Base-by-base conservation (phyloP, 495 filamentous ascomycete genomes). In the Hypoxylon fragiforme region DNA sequence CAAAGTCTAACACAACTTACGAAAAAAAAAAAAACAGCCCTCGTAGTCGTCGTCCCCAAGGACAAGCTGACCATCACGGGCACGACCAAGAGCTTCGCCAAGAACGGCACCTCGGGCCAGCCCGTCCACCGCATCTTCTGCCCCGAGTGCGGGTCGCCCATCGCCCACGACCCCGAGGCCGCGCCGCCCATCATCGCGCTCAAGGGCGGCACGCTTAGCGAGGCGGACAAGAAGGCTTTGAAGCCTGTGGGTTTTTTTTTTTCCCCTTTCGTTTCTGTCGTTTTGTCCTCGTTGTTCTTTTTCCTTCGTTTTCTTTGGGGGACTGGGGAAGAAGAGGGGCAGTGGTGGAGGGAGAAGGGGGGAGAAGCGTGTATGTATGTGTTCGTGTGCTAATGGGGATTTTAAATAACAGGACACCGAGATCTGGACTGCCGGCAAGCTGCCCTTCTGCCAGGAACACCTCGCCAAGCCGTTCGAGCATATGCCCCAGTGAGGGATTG, bases 351-450 rank as follows among this genome's bases (percentile, higher is more conserved):
- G n/a, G 31, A 34, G 12, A 34, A 7, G 31, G n/a, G n/a, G 31
- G 31, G 12, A 7, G 5, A 3, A n/a, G 12, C 3, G 34, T 14
- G 8, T n/a, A 37, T n/a, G 12, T n/a, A n/a, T n/a, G n/a, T n/a
- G n/a, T n/a, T n/a, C n/a, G n/a, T n/a, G n/a, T n/a, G n/a, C 24
- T 4, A 28, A 9, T 4, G 24, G 9, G 9, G 24, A 28, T 9
- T 9, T 28, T 4, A 28, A 28, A 18, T 3, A 18, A 14, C 34
- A 82, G 82, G 79, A 84, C 62, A 82, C 80, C 64, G 84, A 87
- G 70, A 86, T 87, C 72, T 87, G 84, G 84, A 81, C 79, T 20
- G 77, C 71, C 54, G 63, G 78, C 77, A 87, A 87, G 77, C 76
- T 87, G 45, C 83, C 84, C 28, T 87, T 86, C 76, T 84, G 82